These are phyloP conservation scores for Nakazawaea siamensis DNA, from an alignment of 805 yeast genomes.

Conservation along the genomic window DNA sequence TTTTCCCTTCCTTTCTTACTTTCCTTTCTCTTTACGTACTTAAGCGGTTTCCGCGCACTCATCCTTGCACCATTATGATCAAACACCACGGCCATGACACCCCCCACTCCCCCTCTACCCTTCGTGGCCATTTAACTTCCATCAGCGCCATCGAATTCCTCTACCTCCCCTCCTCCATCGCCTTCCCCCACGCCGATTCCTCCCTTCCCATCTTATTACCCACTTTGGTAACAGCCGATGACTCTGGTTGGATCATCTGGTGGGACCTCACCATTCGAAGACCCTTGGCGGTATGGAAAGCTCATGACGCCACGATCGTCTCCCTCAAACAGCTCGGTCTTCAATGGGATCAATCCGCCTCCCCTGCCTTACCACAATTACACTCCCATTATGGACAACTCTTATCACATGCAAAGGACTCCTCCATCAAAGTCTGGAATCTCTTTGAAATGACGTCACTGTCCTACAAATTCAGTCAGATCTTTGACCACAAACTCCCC, in stretches of 20 bases:
- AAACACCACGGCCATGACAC: too few species aligned
- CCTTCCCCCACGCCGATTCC: too few species aligned
- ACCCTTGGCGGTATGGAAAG: constrained; percentile 50
- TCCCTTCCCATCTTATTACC: constrained; percentile 21
- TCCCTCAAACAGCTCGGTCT: constrained; percentile 39
- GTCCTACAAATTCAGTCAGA: constrained; percentile 13
- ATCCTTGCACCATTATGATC: too few species aligned
- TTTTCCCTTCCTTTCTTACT: too few species aligned
- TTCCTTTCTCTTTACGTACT: too few species aligned
- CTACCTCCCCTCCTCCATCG: too few species aligned
- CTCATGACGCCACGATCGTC: constrained; percentile 45
- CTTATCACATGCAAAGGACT: constrained; percentile 64
- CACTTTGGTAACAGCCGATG: constrained; percentile 47
- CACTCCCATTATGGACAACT: constrained; percentile 32
- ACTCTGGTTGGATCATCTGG: constrained; percentile 50
- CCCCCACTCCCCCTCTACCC: too few species aligned
- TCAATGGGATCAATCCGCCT: constrained; percentile 16
- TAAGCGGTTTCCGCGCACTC: too few species aligned
- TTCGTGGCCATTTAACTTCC: too few species aligned
- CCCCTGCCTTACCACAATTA: constrained; percentile 16
- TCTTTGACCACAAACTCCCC: constrained; percentile 16
- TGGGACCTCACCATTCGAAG: constrained; percentile 58
- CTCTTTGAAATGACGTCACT: constrained; percentile 15
- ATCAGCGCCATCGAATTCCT: too few species aligned
- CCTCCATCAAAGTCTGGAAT: constrained; percentile 41